Base-by-base conservation (phyloP, 345 rosid genomes). In the Kandelia obovata region DNA sequence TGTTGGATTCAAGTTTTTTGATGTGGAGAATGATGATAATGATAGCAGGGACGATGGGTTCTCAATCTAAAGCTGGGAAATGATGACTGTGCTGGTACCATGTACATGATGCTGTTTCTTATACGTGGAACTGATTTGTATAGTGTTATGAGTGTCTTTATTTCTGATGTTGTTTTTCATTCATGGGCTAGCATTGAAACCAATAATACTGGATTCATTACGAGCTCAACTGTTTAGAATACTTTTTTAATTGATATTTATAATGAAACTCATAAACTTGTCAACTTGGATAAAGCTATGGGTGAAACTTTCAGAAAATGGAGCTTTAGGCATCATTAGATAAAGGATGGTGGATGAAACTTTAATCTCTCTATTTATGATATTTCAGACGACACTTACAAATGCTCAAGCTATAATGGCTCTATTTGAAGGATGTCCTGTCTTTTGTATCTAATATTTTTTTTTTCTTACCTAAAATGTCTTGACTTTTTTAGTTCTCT, bases 1-100 rank as follows among this genome's bases (percentile, higher is more conserved):
- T 64, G 75, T 71, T 4, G 82, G 89, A 6, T 85, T 92, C 87
- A 90, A 85, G 81, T 81, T 87, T 16, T 79, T 83, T 7, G 87
- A 83, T 7, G 64, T 71, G 67, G 88, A 78, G 26, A 86, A 82
- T 9, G 71, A 67, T 15, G 52, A 67, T n/a, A 71, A 67, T 6
- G 87, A 37, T 59, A 86, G 77, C 30, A 60, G 63, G 57, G 69
- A 75, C 20, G 78, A 84, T 39, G 70, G 25, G 16, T 88, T 81
- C 68, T 83, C 77, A 39, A 61, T 80, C 55, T 86, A 70, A 85
- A 69, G 72, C 77, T 75, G 75, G 73, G 72, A 63, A 23, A 47
- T 28, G n/a, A 66, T 76, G 39, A 1, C 7, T 21, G 34, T 30
- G 53, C 21, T 51, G 62, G 27, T 68, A 63, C 23, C 46, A 37